These are phyloP conservation scores for Croton laevigatus DNA, from an alignment of 441 rosid genomes.

Conservation along the genomic window DNA sequence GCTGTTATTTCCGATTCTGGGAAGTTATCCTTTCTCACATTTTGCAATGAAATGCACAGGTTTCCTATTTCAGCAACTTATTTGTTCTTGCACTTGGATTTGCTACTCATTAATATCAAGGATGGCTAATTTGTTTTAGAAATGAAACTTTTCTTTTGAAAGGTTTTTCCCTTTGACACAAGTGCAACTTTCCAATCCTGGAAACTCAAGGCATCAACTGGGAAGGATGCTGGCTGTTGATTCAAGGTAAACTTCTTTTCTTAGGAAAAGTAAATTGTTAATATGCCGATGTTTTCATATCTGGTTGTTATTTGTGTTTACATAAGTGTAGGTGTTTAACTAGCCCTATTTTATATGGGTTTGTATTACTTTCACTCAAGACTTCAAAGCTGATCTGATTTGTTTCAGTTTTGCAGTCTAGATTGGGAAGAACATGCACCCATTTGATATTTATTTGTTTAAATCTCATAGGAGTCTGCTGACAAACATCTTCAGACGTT, in stretches of 20 bases:
- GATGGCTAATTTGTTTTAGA: background rate
- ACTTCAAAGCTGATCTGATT: background rate
- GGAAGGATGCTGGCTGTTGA: constrained; percentile 88
- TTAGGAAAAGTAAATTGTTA: background rate
- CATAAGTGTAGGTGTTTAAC: background rate
- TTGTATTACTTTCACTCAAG: no score
- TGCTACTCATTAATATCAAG: background rate
- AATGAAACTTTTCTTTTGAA: constrained; percentile 20
- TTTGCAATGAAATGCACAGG: constrained; percentile 98
- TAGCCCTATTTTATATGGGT: background rate
- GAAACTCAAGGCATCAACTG: constrained; percentile 72
- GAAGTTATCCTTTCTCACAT: constrained; percentile 85
- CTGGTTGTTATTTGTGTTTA: background rate
- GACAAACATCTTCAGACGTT: background rate
- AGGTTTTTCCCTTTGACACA: constrained; percentile 91
- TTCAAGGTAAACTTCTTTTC: constrained; percentile 55
- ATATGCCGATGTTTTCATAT: background rate
- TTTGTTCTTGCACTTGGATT: constrained; percentile 20
- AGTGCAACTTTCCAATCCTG: constrained; percentile 80
- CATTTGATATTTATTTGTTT: background rate
- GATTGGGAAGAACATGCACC: background rate
- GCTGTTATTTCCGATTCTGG: constrained; percentile 96
- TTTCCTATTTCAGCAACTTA: constrained; percentile 31
- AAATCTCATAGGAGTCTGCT: background rate
- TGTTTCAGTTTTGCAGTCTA: background rate